Conservation (phyloP, 2,329 filamentous ascomycete genomes). For the Zarea fungicola region DNA sequence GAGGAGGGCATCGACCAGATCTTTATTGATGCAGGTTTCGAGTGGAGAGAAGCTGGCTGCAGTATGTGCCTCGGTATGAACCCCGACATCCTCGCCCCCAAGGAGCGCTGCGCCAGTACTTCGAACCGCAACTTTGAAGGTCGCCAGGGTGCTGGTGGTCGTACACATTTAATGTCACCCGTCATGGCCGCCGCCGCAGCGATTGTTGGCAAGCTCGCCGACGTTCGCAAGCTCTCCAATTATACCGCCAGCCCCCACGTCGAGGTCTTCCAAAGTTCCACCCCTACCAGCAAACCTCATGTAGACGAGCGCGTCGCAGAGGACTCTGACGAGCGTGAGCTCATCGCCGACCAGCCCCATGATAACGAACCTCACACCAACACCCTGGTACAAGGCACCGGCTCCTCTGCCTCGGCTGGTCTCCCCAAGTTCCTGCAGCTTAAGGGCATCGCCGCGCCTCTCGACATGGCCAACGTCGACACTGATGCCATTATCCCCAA, state of each 20-base stretch:
- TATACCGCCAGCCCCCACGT: slow-evolving; percentile 57
- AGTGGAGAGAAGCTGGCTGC: slow-evolving; percentile 97
- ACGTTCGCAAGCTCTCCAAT: slow-evolving; percentile 74
- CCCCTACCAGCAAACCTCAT: slow-evolving; percentile 38
- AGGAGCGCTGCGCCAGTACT: slow-evolving; percentile 90
- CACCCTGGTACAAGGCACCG: slow-evolving; percentile 44
- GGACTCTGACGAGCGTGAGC: slow-evolving; percentile 48
- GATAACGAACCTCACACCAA: slow-evolving; percentile 63
- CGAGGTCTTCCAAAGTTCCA: slow-evolving; percentile 43
- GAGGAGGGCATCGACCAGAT: slow-evolving; percentile 88
- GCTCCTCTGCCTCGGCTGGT: slow-evolving; percentile 45
- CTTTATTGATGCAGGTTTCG: slow-evolving; percentile 86
- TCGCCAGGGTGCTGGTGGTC: slow-evolving; percentile 82
- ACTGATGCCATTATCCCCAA: slow-evolving; percentile 99
- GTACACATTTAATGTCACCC: slow-evolving; percentile 94
- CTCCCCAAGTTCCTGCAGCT: slow-evolving; percentile 79
- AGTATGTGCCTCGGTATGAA: slow-evolving; percentile 99
- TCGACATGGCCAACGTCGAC: slow-evolving; percentile 88
- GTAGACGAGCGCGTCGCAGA: slow-evolving; percentile 48
- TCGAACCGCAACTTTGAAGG: slow-evolving; percentile 98
- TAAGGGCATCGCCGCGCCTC: slow-evolving; percentile 80
- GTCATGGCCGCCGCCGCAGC: slow-evolving; percentile 93
- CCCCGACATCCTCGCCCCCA: slow-evolving; percentile 87
- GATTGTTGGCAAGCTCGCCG: slow-evolving; percentile 83
- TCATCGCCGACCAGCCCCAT: slow-evolving; percentile 53